Base-by-base conservation (phyloP, 176 grass and related monocot genomes). In the Ensete glaucum region DNA sequence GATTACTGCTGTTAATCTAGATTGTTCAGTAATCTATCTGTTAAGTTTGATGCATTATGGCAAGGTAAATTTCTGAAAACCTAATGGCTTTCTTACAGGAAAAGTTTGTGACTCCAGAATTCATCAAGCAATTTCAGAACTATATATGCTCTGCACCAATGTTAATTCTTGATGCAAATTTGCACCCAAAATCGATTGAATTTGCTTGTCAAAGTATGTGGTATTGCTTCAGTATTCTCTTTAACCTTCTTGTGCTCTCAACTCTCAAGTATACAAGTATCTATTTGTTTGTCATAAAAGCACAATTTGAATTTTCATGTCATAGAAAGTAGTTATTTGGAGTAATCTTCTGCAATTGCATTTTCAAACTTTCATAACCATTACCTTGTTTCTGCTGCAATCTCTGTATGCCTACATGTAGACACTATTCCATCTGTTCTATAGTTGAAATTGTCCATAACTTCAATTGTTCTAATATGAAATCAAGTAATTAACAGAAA, bases 111-210 rank as follows among this genome's bases (percentile, higher is more conserved):
- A 89, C 72, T 75, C 82, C 90, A 73, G 89, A 57, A 78, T 98
- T 88, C 85, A 82, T 98, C 82, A 53, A 80, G 69, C 83, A 55
- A 52, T 98, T 98, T 83, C 54, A 53, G 74, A 50, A 9, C 59
- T 82, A 64, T 82, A 89, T 98, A 29, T 76, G 73, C 49, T 27
- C 21, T 82, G 90, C 94, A 79, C 86, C 94, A 48, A 74, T 93
- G 72, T 69, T 93, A 82, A 90, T 98, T 78, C 79, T 98, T 77
- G 94, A 98, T 91, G 94, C 94, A 52, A 98, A 98, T 86, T 90
- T 98, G 81, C 73, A 82, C 69, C 63, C 77, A 78, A 48, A 76
- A 21, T 86, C 94, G 71, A 86, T 98, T 78, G 69, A 91, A 91
- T 77, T 83, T 54, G 83, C 94, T 74, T 98, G 90, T 83, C 84